A percentile compares a stretch with the other conserved stretches of the same genome.
phyloP scores from a whole-genome alignment of 225 moss, liverwort and hornwort genomes.

The Climacium dendroides region DNA sequence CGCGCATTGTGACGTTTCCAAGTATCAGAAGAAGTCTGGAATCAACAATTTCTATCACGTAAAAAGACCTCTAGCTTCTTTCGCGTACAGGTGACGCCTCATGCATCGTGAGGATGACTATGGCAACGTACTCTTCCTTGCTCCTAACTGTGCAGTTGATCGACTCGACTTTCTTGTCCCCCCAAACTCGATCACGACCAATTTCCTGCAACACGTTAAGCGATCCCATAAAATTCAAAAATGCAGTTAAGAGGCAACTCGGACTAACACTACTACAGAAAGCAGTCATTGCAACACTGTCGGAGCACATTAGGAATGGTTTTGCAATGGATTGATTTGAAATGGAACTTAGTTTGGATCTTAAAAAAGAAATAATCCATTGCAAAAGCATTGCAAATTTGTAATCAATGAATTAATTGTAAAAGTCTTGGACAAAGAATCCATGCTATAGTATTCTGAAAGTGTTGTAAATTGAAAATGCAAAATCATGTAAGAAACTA shows the following conservation, averaged over 20 bases:
- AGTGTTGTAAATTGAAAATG: too few species aligned
- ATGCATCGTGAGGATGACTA: background rate
- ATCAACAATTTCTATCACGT: background rate
- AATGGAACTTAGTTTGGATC: too few species aligned
- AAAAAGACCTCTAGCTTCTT: background rate
- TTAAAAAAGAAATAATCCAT: too few species aligned
- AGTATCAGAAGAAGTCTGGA: background rate
- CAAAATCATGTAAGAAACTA: too few species aligned
- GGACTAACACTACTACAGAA: too few species aligned
- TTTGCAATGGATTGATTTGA: too few species aligned
- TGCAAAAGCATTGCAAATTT: too few species aligned
- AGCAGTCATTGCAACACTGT: too few species aligned
- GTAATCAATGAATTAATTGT: too few species aligned
- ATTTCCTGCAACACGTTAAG: constrained; percentile 11
- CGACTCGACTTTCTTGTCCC: background rate
- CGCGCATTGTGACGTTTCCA: background rate
- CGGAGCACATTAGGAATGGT: too few species aligned
- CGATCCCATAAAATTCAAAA: background rate
- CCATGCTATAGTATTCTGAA: too few species aligned
- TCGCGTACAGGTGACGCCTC: background rate
- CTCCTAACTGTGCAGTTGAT: constrained; percentile 10
- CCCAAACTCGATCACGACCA: background rate
- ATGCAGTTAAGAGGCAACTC: background rate
- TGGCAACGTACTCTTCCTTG: background rate
- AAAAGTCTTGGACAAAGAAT: too few species aligned